Conservation (phyloP, 2,329 filamentous ascomycete species). For the Colletotrichum nymphaeae region DNA sequence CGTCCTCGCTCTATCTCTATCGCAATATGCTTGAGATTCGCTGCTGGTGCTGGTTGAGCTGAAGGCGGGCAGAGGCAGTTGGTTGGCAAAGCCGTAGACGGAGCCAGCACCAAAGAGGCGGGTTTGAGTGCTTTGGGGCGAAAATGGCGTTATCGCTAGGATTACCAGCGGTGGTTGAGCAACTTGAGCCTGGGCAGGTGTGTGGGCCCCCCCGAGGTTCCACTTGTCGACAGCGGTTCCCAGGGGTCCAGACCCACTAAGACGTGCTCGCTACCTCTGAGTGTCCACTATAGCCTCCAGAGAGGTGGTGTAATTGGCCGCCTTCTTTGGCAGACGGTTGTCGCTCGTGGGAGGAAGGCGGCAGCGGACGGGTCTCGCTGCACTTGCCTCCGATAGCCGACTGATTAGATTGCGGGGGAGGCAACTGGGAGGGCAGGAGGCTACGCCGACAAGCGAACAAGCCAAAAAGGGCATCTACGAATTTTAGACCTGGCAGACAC, state of each 20-base stretch:
- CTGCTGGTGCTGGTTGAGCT: neutral
- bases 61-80: neutral
- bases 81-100: neutral
- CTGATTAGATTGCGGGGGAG: conserved; percentile 18
- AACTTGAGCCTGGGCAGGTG: neutral
- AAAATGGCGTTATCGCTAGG: conserved; percentile 52
- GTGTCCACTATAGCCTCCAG: no score
- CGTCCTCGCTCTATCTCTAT: neutral
- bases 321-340: conserved; percentile 6
- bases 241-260: conserved; percentile 30
- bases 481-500: neutral
- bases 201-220: conserved; percentile 17
- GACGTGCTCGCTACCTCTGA: neutral
- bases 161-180: neutral
- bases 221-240: conserved; percentile 19
- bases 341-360: conserved; percentile 18
- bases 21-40: neutral
- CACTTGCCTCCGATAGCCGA: conserved; percentile 32
- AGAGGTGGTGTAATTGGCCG: neutral
- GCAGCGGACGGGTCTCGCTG: conserved; percentile 33
- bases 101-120: conserved; percentile 1
- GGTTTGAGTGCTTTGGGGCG: conserved; percentile 48
- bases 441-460: conserved; percentile 18
- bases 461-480: neutral
- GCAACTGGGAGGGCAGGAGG: neutral